Conservation (phyloP, 1,284 basidiomycete genomes). For the Pseudozyma flocculosa region DNA sequence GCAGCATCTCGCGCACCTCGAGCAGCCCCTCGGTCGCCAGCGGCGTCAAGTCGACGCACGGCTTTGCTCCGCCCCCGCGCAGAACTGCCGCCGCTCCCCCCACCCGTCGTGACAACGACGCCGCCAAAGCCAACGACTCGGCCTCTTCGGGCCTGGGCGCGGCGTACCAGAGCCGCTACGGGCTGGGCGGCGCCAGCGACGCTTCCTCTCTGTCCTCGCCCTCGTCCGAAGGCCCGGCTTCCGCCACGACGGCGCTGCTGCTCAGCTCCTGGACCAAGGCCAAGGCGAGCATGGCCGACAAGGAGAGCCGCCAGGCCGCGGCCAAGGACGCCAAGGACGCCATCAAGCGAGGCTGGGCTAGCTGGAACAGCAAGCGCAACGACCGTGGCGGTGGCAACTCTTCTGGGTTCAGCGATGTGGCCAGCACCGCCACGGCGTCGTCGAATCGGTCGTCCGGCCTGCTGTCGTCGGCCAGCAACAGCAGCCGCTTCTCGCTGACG, state of each 20-base stretch:
- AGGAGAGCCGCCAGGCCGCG: slow-evolving; percentile 46
- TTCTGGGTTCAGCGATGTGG: neutral
- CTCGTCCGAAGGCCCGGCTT: neutral
- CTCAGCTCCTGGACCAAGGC: slow-evolving; percentile 48
- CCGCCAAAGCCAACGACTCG: too few species aligned
- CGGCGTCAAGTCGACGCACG: neutral
- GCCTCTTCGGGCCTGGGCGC: neutral
- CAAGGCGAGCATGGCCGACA: slow-evolving; percentile 53
- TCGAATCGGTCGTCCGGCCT: neutral
- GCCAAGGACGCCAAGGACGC: slow-evolving; percentile 54
- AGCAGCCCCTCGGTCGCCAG: neutral
- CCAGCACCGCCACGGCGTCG: neutral
- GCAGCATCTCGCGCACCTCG: neutral
- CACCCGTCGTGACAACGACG: neutral
- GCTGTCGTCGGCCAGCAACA: neutral
- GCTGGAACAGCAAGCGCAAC: slow-evolving; percentile 42
- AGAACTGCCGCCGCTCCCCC: neutral
- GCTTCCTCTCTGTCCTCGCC: too few species aligned
- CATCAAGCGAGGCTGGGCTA: slow-evolving; percentile 51
- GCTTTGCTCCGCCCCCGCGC: slow-evolving; percentile 1
- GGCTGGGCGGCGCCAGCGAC: neutral
- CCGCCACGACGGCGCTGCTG: slow-evolving; percentile 19
- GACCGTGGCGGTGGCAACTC: neutral
- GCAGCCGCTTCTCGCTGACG: slow-evolving; percentile 22
- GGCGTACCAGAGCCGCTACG: neutral